phyloP scores from a whole-genome alignment of 1,284 basidiomycete species.

The Ceratobasidium sp. region DNA sequence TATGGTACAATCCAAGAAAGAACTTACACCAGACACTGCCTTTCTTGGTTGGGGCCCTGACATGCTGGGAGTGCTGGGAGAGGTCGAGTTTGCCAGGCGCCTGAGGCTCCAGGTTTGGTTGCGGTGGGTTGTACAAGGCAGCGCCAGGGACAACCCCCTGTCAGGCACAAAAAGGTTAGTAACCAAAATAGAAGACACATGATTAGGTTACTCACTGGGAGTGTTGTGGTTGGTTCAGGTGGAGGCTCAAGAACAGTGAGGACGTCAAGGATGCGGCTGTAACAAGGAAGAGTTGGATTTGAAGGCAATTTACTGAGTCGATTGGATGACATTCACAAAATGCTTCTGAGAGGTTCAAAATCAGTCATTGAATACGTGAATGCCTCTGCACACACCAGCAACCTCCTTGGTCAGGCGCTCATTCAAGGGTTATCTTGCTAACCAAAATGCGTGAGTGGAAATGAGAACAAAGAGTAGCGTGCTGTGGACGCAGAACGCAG shows the following conservation, averaged over 20 bases:
- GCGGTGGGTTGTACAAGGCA: not conserved
- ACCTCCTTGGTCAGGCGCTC: too few species aligned
- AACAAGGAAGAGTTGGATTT: not conserved
- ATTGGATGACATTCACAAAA: not conserved
- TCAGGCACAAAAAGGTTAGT: not conserved
- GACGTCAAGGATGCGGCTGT: not conserved
- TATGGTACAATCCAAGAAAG: not conserved
- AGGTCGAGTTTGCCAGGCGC: not conserved
- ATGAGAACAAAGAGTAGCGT: too few species aligned
- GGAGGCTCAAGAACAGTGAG: not conserved
- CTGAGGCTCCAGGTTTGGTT: not conserved
- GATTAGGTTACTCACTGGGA: too few species aligned
- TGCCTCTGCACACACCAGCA: too few species aligned
- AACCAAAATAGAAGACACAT: too few species aligned
- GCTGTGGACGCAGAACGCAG: too few species aligned
- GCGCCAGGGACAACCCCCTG: not conserved
- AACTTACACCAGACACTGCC: not conserved
- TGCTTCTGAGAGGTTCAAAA: not conserved
- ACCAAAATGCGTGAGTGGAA: too few species aligned
- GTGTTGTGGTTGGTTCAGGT: constrained; percentile 2
- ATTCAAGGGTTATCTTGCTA: too few species aligned
- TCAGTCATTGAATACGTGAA: too few species aligned
- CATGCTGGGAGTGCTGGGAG: not conserved
- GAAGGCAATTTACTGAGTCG: not conserved
- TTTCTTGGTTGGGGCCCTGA: not conserved